Conservation (phyloP, 345 rosid genomes). For the Acer yangbiense region DNA sequence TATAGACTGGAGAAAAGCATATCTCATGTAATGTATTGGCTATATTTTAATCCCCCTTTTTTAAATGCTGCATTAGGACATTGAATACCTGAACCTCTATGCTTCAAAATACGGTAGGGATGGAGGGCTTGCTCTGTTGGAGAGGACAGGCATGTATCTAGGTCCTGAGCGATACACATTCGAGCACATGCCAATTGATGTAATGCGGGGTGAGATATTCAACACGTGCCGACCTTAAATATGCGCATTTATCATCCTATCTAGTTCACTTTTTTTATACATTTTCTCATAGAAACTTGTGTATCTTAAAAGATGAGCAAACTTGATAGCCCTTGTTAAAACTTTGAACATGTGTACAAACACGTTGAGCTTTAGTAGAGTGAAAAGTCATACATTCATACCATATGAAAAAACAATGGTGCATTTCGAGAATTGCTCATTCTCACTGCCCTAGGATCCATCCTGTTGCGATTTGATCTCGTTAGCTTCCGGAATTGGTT, state of each 20-base stretch:
- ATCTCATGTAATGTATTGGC: neutral
- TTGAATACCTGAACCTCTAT: constrained; percentile 80
- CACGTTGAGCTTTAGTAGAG: neutral
- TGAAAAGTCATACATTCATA: too few relatives aligned
- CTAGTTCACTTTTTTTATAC: neutral
- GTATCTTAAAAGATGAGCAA: neutral
- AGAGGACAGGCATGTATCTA: constrained; percentile 79
- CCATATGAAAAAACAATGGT: neutral
- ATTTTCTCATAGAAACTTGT: neutral
- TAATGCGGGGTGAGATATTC: constrained; percentile 89
- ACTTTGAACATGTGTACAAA: constrained; percentile 1
- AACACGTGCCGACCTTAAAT: constrained; percentile 46
- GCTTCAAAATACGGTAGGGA: constrained; percentile 74
- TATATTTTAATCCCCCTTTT: neutral
- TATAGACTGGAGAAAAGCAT: neutral
- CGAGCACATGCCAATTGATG: constrained; percentile 84
- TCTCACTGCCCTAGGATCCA: neutral
- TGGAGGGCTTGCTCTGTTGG: constrained; percentile 73
- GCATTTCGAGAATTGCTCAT: neutral
- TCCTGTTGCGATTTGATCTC: neutral
- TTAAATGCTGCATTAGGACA: constrained; percentile 43
- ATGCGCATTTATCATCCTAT: neutral
- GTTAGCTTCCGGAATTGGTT: neutral
- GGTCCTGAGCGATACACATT: constrained; percentile 93
- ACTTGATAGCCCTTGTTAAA: neutral